Conservation (phyloP, 306 rosid species). For the Abrus pulchellus region DNA sequence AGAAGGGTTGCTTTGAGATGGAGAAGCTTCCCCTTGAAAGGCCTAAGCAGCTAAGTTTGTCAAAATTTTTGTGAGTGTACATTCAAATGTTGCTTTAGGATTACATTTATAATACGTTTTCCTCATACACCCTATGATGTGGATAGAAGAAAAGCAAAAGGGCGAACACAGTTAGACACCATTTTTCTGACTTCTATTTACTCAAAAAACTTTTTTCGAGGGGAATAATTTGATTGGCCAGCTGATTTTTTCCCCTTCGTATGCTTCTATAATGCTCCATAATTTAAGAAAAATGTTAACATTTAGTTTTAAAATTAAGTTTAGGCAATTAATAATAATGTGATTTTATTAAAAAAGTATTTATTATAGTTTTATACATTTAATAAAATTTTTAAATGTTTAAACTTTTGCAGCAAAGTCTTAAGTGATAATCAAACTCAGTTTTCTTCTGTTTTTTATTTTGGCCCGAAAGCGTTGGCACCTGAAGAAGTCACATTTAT, state of each 20-base stretch:
- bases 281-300: no score
- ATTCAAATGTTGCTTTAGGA: slow-evolving; percentile 46
- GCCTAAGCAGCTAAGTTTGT: slow-evolving; percentile 42
- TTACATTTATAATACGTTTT: background rate
- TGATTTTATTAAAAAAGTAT: no score
- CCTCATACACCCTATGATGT: background rate
- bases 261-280: background rate
- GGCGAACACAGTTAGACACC: background rate
- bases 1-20: slow-evolving; percentile 62
- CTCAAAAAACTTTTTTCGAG: background rate
- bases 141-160: background rate
- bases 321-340: no score
- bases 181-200: background rate
- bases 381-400: no score
- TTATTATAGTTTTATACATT: no score
- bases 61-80: slow-evolving; percentile 34
- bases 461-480: no score
- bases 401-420: no score
- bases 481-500: no score
- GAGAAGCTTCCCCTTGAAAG: slow-evolving; percentile 73
- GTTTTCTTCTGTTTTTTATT: no score
- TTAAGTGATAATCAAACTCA: no score
- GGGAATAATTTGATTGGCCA: no score
- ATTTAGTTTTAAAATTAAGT: no score
- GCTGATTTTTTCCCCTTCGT: background rate